Evolutionary conservation across 2,329 filamentous ascomycete genomes (phyloP).

Genomic region (Phialocephala sp.): DNA sequence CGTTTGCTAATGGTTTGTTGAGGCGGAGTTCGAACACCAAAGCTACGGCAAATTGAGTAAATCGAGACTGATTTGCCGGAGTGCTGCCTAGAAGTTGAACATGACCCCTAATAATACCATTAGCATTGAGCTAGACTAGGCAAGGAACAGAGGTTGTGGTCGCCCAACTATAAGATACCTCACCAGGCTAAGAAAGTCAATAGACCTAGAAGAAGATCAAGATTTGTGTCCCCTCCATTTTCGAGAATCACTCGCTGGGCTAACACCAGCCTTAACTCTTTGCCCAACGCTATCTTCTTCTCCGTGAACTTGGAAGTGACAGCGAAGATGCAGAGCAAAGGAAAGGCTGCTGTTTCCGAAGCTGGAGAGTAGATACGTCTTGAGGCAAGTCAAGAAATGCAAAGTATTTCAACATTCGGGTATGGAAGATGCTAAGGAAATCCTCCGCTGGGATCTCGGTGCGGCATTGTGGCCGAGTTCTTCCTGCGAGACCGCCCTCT

Average conservation of each 20-base stretch:
- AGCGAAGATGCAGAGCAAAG: slow-evolving; percentile 12
- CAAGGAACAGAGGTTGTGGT: neutral
- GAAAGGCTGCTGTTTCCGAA: slow-evolving; percentile 9
- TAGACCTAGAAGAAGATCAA: slow-evolving; percentile 9
- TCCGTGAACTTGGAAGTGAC: neutral
- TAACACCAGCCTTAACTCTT: neutral
- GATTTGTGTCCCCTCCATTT: neutral
- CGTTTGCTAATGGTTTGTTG: slow-evolving; percentile 1
- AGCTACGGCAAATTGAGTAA: slow-evolving; percentile 2
- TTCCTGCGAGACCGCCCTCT: too few relatives aligned
- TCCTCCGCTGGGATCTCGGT: too few relatives aligned
- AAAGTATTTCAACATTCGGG: slow-evolving; percentile 4
- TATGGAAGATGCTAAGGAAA: slow-evolving; percentile 8
- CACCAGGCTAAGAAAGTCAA: slow-evolving; percentile 7
- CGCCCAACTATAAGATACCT: neutral
- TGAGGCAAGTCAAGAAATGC: slow-evolving; percentile 10
- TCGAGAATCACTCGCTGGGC: slow-evolving; percentile 4
- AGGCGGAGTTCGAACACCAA: slow-evolving; percentile 15
- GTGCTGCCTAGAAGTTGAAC: slow-evolving; percentile 2
- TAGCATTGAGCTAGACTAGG: neutral
- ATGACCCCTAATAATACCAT: neutral
- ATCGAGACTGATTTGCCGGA: neutral
- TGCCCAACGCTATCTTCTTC: neutral
- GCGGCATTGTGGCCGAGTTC: too few relatives aligned
- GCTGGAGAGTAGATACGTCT: neutral